Evolutionary conservation across 352 stramenopile genomes (phyloP), one percentile per base, ranked within the genome.

Genomic region (Pythium phragmiticola): DNA sequence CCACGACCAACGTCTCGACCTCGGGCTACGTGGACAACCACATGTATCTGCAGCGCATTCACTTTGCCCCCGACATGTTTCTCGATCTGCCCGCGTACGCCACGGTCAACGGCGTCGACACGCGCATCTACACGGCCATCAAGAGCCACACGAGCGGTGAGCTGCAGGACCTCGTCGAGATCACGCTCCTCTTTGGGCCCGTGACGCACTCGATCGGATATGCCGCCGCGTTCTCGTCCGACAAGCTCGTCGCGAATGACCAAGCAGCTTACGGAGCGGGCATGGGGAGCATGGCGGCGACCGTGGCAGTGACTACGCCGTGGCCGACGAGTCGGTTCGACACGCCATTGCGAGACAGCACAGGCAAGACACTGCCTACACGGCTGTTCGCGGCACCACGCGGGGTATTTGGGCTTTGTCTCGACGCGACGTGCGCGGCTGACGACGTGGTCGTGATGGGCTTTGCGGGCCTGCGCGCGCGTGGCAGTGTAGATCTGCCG

Each of bases 31-130:
- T 53, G 4, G 8, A 51, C 12, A 39, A 28, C 33, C 19, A 54
- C 42, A 65, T 65, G 58, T 59, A 65, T 19, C 48, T 65, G 9
- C 21, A 37, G 34, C 58, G 58, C 37, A 26, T 65, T 4, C 9
- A 37, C 0, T 28, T 64, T 13, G 47, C 36, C 19, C 21, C 19
- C 8, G 21, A 30, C 21, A 57, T 64, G 57, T 64, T 50, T 28
- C 23, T 64, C 4, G 57, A 64, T 30, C 7, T 64, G 28, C 57
- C 57, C 0, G 37, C 13, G 48, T 65, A 59, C 12, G 49, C 36
- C 4, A 58, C 23, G 12, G 30, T 58, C 8, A 45, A 65, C 30
- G n/a, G n/a, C 7, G 45, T 16, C 19, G 37, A 50, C 36, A 34
- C 26, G 16, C 11, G 17, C 7, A 43, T 65, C 8, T 21, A 33